Evolutionary conservation across 2,329 filamentous ascomycete species (phyloP).

Genomic region (Fusarium phyllophilum): DNA sequence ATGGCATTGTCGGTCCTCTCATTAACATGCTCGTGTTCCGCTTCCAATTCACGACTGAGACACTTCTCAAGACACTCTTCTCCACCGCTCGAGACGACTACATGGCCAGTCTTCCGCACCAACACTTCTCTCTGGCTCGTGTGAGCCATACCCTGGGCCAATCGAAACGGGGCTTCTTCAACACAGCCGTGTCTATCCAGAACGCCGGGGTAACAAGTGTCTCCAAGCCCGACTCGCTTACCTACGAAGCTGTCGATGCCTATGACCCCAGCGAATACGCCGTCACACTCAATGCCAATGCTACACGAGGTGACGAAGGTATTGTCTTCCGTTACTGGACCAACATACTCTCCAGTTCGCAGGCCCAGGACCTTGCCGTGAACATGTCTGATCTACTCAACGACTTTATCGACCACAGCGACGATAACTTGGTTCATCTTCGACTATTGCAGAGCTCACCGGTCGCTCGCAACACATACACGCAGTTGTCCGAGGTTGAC

Average conservation of each 20-base stretch:
- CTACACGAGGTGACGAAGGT: slow-evolving; percentile 38
- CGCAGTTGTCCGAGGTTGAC: not conserved
- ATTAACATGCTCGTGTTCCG: slow-evolving; percentile 65
- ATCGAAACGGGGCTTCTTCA: slow-evolving; percentile 44
- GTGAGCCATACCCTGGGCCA: slow-evolving; percentile 50
- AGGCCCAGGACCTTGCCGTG: slow-evolving; percentile 30
- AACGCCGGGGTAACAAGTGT: slow-evolving; percentile 18
- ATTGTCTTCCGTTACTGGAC: slow-evolving; percentile 40
- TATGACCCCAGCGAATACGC: slow-evolving; percentile 47
- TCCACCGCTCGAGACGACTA: slow-evolving; percentile 39
- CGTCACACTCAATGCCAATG: slow-evolving; percentile 46
- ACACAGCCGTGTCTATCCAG: slow-evolving; percentile 50
- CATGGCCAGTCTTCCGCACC: slow-evolving; percentile 53
- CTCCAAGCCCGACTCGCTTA: not conserved
- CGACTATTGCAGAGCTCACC: not conserved
- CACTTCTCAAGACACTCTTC: slow-evolving; percentile 50
- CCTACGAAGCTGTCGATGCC: slow-evolving; percentile 29
- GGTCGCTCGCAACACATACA: not conserved
- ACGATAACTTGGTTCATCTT: slow-evolving; percentile 27
- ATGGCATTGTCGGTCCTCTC: slow-evolving; percentile 33
- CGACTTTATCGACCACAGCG: slow-evolving; percentile 31
- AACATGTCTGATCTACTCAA: slow-evolving; percentile 29
- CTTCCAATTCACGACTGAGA: slow-evolving; percentile 47
- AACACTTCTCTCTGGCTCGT: slow-evolving; percentile 60
- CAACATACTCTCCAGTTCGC: slow-evolving; percentile 19